Evolutionary conservation across 2,329 filamentous ascomycete genomes (phyloP), one percentile per base, ranked within the genome.

Genomic region (Myriosclerotinia duriaeana): DNA sequence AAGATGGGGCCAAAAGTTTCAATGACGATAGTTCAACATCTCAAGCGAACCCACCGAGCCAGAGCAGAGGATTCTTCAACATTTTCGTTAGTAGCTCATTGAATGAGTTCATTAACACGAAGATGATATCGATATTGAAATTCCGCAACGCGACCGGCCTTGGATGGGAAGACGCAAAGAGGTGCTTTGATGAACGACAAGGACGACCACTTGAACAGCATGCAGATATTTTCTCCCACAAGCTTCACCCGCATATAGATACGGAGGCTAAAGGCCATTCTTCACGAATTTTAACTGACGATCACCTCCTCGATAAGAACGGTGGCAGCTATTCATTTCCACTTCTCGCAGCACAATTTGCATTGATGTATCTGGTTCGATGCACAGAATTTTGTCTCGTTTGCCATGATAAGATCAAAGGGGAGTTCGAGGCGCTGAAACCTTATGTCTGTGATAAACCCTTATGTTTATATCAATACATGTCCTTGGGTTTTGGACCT

Each of bases 311-410:
- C 4, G 74, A 78, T 14, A 63, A 66, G 11, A 44, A 62, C 0
- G 61, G 69, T 15, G 73, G 73, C 0, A 72, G 79, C 20, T 71
- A 80, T 44, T 87, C 84, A 55, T 78, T 87, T 46, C 83, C 84
- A 1, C 76, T 89, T 38, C 71, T 85, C 38, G 82, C 84, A 1
- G 91, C 92, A 83, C 90, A 96, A 70, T 95, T 93, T 71, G 83
- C 87, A 0, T 80, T 96, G 36, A 87, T 89, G 1, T 90, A 93
- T 72, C 87, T 97, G 68, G 84, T 90, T 9, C 88, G 87, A 67
- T 97, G 92, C 76, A 92, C 91, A 0, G 88, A 95, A 64, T 96
- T 94, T 76, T 97, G 93, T 76, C 83, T 96, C 65, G 87, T 93
- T 34, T 97, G 93, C 73, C 91, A 96, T 76, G 84, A 85, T 71